A percentile compares a stretch with the other conserved stretches of the same genome.
Conservation (phyloP, 768 basidiomycete genomes). For the Xerocomellus intermedius region DNA sequence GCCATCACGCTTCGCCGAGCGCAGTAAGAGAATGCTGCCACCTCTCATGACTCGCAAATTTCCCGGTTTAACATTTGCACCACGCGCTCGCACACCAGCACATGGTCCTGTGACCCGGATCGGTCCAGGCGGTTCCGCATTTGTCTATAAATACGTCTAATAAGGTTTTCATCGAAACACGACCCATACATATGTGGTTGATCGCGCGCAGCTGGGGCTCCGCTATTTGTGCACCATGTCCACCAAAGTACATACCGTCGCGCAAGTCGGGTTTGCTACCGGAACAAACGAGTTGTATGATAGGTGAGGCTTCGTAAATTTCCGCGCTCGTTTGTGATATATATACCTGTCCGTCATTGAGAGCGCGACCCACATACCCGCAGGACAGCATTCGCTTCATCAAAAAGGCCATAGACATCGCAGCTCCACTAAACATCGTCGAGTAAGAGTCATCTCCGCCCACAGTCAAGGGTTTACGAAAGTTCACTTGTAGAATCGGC, state of each 20-base stretch:
- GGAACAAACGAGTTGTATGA: constrained; percentile 88
- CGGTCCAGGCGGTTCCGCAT: constrained; percentile 7
- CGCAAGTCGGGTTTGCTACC: constrained; percentile 68
- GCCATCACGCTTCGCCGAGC: too few relatives aligned
- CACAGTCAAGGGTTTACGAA: neutral
- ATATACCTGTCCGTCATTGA: constrained; percentile 30
- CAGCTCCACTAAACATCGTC: constrained; percentile 55
- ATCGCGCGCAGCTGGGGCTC: neutral
- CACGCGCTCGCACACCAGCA: too few relatives aligned
- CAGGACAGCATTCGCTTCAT: constrained; percentile 59
- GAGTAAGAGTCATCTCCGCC: constrained; percentile 46
- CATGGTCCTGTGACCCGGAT: constrained; percentile 1
- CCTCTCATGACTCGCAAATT: too few relatives aligned
- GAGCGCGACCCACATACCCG: constrained; percentile 84
- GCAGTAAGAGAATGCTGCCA: too few relatives aligned
- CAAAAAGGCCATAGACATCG: constrained; percentile 40
- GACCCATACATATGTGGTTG: neutral
- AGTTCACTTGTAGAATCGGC: constrained; percentile 57
- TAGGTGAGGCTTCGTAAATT: neutral
- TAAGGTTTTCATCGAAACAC: neutral
- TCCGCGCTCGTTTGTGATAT: neutral
- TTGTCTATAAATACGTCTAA: neutral
- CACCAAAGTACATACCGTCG: constrained; percentile 56
- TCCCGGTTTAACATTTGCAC: too few relatives aligned
- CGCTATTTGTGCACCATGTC: constrained; percentile 25